Conservation (phyloP, 257 asterid species). For the Verbascum thapsus region DNA sequence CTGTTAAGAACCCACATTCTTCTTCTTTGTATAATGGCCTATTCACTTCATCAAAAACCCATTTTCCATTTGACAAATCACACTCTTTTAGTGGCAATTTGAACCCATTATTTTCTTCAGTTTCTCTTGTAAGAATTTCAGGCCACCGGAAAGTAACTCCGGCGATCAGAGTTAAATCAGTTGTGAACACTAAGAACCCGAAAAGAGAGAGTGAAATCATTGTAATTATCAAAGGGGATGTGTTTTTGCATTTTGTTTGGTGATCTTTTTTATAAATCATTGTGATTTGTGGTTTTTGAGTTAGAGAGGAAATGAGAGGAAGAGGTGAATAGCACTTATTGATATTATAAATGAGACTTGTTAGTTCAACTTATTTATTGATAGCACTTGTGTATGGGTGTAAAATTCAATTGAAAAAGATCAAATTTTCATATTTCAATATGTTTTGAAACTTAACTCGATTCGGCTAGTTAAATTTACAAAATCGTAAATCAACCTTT, state of each 20-base stretch:
- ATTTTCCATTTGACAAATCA: constrained; percentile 63
- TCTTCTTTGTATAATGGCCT: constrained; percentile 68
- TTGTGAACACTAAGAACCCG: constrained; percentile 31
- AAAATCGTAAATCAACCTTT: too few species aligned
- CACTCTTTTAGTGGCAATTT: constrained; percentile 54
- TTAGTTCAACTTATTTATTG: too few species aligned
- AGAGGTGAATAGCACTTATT: background rate
- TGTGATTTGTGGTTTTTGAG: background rate
- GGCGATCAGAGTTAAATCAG: constrained; percentile 36
- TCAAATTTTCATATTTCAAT: too few species aligned
- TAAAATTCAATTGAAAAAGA: too few species aligned
- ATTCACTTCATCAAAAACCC: constrained; percentile 59
- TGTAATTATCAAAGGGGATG: constrained; percentile 30
- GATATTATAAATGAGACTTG: too few species aligned
- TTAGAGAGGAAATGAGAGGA: too few species aligned
- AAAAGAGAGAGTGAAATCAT: constrained; percentile 32
- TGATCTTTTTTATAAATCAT: constrained; percentile 24
- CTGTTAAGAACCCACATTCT: constrained; percentile 64
- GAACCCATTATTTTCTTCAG: constrained; percentile 20
- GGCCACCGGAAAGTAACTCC: constrained; percentile 33
- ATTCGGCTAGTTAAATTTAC: too few species aligned
- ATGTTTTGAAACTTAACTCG: too few species aligned
- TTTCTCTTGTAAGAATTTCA: background rate
- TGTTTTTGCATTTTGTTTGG: constrained; percentile 24
- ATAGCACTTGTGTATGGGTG: too few species aligned